These are phyloP conservation scores for Paracorniculantispora psalliotae DNA, from an alignment of 2,329 filamentous ascomycete species.

Conservation along the genomic window DNA sequence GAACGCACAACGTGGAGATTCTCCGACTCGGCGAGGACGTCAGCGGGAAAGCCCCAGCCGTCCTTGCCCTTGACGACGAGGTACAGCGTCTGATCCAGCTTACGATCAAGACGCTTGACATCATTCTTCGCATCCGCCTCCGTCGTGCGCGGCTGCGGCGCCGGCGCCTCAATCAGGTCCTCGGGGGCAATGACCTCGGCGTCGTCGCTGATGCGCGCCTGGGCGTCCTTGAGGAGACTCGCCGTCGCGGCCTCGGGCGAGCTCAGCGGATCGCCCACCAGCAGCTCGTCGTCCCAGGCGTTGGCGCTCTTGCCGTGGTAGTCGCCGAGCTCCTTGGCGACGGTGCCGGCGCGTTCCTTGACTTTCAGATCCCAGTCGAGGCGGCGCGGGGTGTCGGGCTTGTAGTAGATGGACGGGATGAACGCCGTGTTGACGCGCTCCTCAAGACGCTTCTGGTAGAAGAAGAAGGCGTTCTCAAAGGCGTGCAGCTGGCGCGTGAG, in stretches of 20 bases:
- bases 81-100: slow-evolving; percentile 79
- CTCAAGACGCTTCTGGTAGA: slow-evolving; percentile 96
- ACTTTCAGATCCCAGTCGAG: slow-evolving; percentile 89
- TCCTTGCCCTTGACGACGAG: slow-evolving; percentile 71
- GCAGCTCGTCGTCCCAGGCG: slow-evolving; percentile 88
- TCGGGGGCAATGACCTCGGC: slow-evolving; percentile 53
- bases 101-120: slow-evolving; percentile 69
- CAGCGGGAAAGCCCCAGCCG: slow-evolving; percentile 81
- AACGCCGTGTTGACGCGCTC: slow-evolving; percentile 87
- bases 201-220: slow-evolving; percentile 55
- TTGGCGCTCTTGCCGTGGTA: slow-evolving; percentile 67
- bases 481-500: slow-evolving; percentile 77
- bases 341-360: slow-evolving; percentile 63
- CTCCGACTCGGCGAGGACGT: slow-evolving; percentile 63
- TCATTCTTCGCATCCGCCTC: slow-evolving; percentile 77
- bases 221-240: slow-evolving; percentile 69
- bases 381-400: slow-evolving; percentile 76
- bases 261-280: slow-evolving; percentile 66
- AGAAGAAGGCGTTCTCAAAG: slow-evolving; percentile 90
- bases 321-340: slow-evolving; percentile 77
- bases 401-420: slow-evolving; percentile 90
- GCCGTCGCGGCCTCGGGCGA: slow-evolving; percentile 61
- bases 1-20: slow-evolving; percentile 73
- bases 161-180: slow-evolving; percentile 63
- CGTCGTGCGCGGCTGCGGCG: slow-evolving; percentile 64